These are phyloP conservation scores for Maudiozyma bulderi DNA, from an alignment of 805 yeast species.

Conservation along the genomic window DNA sequence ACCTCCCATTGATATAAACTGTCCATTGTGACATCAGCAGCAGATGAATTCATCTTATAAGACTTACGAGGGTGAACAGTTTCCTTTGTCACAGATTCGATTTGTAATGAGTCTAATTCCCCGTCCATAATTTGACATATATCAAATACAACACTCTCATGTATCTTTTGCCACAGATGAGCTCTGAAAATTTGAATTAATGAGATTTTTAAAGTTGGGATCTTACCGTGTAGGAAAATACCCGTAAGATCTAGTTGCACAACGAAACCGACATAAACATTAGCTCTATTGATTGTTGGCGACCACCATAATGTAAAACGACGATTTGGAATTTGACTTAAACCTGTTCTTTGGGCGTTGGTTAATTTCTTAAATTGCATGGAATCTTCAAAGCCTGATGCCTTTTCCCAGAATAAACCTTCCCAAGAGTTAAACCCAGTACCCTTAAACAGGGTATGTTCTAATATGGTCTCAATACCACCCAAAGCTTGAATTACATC, in stretches of 20 bases:
- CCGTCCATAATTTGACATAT: conserved; percentile 84
- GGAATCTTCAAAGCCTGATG: conserved; percentile 93
- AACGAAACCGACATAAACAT: conserved; percentile 93
- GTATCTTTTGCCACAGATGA: conserved; percentile 98
- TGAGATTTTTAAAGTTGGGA: conserved; percentile 92
- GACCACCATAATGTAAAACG: conserved; percentile 99
- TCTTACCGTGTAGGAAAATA: conserved; percentile 92
- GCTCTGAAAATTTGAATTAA: conserved; percentile 94
- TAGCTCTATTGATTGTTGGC: conserved; percentile 95
- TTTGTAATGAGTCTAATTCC: conserved; percentile 71
- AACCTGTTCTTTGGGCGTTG: conserved; percentile 94
- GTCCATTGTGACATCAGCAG: conserved; percentile 78
- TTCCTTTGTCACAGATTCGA: conserved; percentile 80
- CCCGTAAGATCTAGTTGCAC: conserved; percentile 96
- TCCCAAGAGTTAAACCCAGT: conserved; percentile 99
- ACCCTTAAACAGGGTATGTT: conserved; percentile 89
- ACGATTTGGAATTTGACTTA: conserved; percentile 95
- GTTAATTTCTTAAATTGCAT: conserved; percentile 90
- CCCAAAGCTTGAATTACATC: conserved; percentile 97
- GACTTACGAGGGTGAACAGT: conserved; percentile 96
- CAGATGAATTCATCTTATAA: conserved; percentile 91
- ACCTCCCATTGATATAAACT: conserved; percentile 78
- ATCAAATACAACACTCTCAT: conserved; percentile 90
- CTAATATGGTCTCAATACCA: conserved; percentile 91
- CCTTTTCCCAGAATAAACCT: conserved; percentile 97